Base-by-base conservation (phyloP, 768 basidiomycete genomes). In the Lentinula raphanica region DNA sequence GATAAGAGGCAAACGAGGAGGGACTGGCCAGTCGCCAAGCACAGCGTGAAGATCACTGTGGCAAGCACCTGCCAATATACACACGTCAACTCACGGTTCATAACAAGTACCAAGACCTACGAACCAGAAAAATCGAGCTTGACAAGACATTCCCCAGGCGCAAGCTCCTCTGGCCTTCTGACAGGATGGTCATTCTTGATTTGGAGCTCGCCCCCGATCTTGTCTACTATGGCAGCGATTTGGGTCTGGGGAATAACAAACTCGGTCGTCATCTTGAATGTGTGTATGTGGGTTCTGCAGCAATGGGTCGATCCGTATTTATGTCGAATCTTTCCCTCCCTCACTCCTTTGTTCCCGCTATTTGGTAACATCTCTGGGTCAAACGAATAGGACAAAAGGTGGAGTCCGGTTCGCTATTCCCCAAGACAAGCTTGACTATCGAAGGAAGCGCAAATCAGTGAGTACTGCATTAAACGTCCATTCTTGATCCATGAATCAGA, bases 11-110 rank as follows among this genome's bases (percentile, higher is more conserved):
- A 76, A 75, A 54, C 75, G 80, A 35, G 83, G 76, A 17, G 77
- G 70, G 11, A 89, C 59, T 0, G 93, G 92, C 93, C 94, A 94
- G 67, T 94, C 92, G 48, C 81, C 83, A 38, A 79, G 70, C 35
- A 80, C 82, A 28, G 86, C 86, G 64, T 93, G 92, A 13, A 91
- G 78, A 65, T 93, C 92, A 3, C 88, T 90, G 67, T 92, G 90
- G 72, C 92, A 93, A n/a, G 76, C 72, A 7, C 76, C 76, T 64
- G 46, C 9, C n/a, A n/a, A 23, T 49, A 49, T 31, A 3, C 15
- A 23, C 28, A 92, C 12, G 23, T 28, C 25, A 53, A 27, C 21
- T 32, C 27, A 15, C 17, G n/a, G 25, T 35, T 2, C 23, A 35
- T 9, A 35, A 15, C 25, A 11, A 15, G 45, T 21, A 11, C 49